Base-by-base conservation (phyloP, 2,329 filamentous ascomycete species). In the Zopfia rhizophila region DNA sequence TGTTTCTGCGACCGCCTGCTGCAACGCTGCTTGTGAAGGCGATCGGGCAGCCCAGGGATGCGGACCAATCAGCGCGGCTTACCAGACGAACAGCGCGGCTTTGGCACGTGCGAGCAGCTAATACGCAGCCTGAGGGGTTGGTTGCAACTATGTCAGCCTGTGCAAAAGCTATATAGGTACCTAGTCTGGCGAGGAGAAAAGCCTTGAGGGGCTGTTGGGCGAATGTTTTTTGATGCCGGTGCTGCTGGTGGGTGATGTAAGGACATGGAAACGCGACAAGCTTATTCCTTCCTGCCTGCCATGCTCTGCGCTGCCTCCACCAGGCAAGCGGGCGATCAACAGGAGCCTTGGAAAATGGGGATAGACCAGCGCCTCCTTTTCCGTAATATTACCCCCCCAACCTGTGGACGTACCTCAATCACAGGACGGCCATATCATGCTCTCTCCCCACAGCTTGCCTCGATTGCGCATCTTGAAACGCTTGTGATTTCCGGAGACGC, bases 351-450 rank as follows among this genome's bases (percentile, higher is more conserved):
- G n/a, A n/a, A n/a, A n/a, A n/a, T n/a, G n/a, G n/a, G n/a, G n/a
- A n/a, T n/a, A n/a, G n/a, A n/a, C n/a, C n/a, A n/a, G n/a, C 52
- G 47, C 59, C 63, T 65, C 64, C 62, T 63, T 66, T 65, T 59
- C 53, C 51, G 17, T 49, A 47, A 57, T 43, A 61, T 60, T 45
- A 50, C 23, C 23, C 12, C 21, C 30, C 35, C 38, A 29, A 33
- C 32, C 27, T 46, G 35, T 38, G 31, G n/a, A 28, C 43, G 43
- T 17, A 42, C 51, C 39, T 46, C 42, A 55, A 47, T 55, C 51
- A 51, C 38, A 60, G 56, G 48, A 55, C 44, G 18, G 39, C 54
- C 56, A 50, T 57, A 60, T 64, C 60, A 66, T 69, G 63, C 63
- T 52, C 46, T 35, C 46, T 48, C 48, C 46, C 46, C 48, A 39